phyloP scores from a whole-genome alignment of 2,329 filamentous ascomycete species.

The Truncatella angustata region DNA sequence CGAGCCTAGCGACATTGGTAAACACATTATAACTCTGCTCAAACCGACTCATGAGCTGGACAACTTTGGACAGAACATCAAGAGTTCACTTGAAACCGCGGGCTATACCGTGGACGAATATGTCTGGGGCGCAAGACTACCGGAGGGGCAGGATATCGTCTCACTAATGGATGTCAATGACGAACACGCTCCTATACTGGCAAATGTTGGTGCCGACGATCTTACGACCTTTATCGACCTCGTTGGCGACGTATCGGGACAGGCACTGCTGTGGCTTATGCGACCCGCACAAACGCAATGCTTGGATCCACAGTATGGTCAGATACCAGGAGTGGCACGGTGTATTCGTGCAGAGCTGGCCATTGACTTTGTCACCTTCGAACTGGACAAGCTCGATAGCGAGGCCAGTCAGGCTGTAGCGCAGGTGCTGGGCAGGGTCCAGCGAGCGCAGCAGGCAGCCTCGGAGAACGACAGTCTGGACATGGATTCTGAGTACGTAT shows the following conservation, averaged over 20 bases:
- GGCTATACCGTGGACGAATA: background rate
- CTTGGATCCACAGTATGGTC: background rate
- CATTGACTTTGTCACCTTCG: background rate
- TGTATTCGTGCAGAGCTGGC: background rate
- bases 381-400: background rate
- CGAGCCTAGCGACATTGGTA: background rate
- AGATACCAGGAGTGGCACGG: background rate
- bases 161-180: background rate
- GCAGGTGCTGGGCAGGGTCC: background rate
- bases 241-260: background rate
- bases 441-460: background rate
- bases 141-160: background rate
- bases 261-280: background rate
- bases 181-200: background rate
- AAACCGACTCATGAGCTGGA: background rate
- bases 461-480: background rate
- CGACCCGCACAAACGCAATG: background rate
- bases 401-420: background rate
- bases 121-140: background rate
- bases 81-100: background rate
- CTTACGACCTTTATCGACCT: background rate
- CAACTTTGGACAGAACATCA: background rate
- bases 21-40: background rate
- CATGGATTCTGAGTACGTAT: conserved; percentile 1
- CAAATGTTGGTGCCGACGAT: background rate